Base-by-base conservation (phyloP, 2,329 filamentous ascomycete genomes). In the Raffaelea arxii region DNA sequence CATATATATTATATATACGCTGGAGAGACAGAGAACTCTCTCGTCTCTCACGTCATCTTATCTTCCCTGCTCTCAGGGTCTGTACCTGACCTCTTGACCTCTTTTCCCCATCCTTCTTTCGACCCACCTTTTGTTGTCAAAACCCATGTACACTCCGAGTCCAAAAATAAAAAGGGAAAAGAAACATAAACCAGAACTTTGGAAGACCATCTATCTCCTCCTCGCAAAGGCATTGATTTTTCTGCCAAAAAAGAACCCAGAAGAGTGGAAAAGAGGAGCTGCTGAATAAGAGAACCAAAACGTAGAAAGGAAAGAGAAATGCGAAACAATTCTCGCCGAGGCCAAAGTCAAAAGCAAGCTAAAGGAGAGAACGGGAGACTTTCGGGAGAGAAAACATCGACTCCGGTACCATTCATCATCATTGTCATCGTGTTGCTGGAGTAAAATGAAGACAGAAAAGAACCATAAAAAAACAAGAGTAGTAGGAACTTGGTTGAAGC, bases 391-490 rank as follows among this genome's bases (percentile, higher is more conserved):
- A 4, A 37, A 18, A 40, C 27, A 24, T 11, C 30, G 37, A 42
- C 46, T 42, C 38, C 42, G 38, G 42, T 43, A 43, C 46, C 24
- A 45, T 50, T 52, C 48, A 37, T 49, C 43, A 49, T 53, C 49
- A 49, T 53, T 35, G 44, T 49, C 51, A 44, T 53, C 49, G 22
- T 50, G 27, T 52, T 41, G 18, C 18, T 19, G 19, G 21, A 10
- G n/a, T 23, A 22, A 32, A 35, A 19, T 24, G 21, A 6, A 37
- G 35, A 18, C 35, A 38, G 19, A 14, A 14, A 16, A 23, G 25
- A 21, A 14, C 19, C 23, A 41, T 32, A 43, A 25, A 36, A 6
- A 36, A 9, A 16, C 16, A 36, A 36, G 19, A 36, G 14, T 5
- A n/a, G 14, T 36, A 36, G 6, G 16, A n/a, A 36, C 14, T 32